Evolutionary conservation across 371 early-diverging fungal species (phyloP).

Genomic region (Apophysomyces elegans): DNA sequence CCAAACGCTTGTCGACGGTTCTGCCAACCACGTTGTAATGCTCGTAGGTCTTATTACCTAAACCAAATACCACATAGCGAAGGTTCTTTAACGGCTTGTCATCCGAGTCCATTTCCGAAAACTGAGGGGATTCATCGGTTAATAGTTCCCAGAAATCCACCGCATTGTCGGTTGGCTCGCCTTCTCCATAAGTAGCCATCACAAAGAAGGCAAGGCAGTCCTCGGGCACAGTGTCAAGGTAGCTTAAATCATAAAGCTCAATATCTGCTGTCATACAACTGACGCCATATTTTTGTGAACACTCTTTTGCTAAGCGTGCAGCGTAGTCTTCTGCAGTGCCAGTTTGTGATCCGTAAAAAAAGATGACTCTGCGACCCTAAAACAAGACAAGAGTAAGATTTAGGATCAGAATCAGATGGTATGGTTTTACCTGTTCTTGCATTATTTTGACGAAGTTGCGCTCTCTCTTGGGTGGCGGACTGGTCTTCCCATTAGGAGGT

Average conservation of each 20-base stretch:
- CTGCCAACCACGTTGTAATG: conserved; percentile 88
- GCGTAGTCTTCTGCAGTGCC: conserved; percentile 98
- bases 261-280: conserved; percentile 80
- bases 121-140: conserved; percentile 70
- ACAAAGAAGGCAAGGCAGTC: conserved; percentile 78
- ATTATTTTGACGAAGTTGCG: conserved; percentile 69
- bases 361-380: conserved; percentile 69
- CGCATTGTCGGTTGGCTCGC: conserved; percentile 94
- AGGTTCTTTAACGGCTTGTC: conserved; percentile 67
- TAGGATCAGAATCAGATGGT: neutral
- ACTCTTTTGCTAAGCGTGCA: conserved; percentile 84
- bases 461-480: conserved; percentile 34
- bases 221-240: conserved; percentile 68
- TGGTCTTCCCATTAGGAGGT: conserved; percentile 3
- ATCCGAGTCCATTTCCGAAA: conserved; percentile 59
- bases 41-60: conserved; percentile 98
- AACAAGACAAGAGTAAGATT: neutral
- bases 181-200: conserved; percentile 90
- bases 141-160: conserved; percentile 86
- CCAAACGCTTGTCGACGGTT: conserved; percentile 66
- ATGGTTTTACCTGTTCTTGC: conserved; percentile 54
- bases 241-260: conserved; percentile 86
- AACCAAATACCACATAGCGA: conserved; percentile 85
- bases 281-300: conserved; percentile 73
- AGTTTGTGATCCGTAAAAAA: conserved; percentile 96